Percentiles rank a stretch among this genome's conserved stretches.
phyloP scores from a whole-genome alignment of 2,329 filamentous ascomycete species.

The Diplodia corticola region DNA sequence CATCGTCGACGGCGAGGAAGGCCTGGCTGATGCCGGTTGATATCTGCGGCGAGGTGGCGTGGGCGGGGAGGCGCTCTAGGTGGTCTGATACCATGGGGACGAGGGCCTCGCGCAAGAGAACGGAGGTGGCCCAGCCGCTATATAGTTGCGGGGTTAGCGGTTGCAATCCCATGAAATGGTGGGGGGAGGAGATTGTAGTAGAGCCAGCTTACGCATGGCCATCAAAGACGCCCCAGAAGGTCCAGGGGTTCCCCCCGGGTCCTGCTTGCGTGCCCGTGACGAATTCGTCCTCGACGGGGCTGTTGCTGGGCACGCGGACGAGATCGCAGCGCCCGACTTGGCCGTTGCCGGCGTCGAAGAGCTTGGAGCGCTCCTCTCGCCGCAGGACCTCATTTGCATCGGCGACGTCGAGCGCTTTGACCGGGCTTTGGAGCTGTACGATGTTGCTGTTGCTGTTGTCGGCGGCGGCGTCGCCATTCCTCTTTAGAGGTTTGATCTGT shows the following conservation, averaged over 20 bases:
- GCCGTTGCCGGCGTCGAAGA: slow-evolving; percentile 4
- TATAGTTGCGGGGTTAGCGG: background rate
- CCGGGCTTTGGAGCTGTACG: background rate
- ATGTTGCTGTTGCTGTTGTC: background rate
- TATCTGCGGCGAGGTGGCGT: slow-evolving; percentile 49
- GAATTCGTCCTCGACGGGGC: slow-evolving; percentile 33
- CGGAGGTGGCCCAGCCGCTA: slow-evolving; percentile 48
- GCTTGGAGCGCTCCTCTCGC: background rate
- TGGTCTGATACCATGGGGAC: slow-evolving; percentile 46
- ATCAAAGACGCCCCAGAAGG: slow-evolving; percentile 50
- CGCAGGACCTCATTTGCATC: background rate
- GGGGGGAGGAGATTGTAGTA: background rate
- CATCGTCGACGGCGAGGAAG: slow-evolving; percentile 60
- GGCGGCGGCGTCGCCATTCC: background rate
- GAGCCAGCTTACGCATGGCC: slow-evolving; percentile 48
- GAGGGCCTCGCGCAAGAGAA: slow-evolving; percentile 44
- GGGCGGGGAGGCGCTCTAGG: slow-evolving; percentile 34
- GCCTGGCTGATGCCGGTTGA: slow-evolving; percentile 58
- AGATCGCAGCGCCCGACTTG: slow-evolving; percentile 9
- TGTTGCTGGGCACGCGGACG: slow-evolving; percentile 21
- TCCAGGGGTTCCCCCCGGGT: slow-evolving; percentile 34
- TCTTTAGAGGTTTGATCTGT: background rate
- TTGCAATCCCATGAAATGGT: no score
- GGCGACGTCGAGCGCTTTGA: background rate
- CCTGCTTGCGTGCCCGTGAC: slow-evolving; percentile 34